Conservation (phyloP, 1,139 yeast species). For the Geotrichum macrosporum region DNA sequence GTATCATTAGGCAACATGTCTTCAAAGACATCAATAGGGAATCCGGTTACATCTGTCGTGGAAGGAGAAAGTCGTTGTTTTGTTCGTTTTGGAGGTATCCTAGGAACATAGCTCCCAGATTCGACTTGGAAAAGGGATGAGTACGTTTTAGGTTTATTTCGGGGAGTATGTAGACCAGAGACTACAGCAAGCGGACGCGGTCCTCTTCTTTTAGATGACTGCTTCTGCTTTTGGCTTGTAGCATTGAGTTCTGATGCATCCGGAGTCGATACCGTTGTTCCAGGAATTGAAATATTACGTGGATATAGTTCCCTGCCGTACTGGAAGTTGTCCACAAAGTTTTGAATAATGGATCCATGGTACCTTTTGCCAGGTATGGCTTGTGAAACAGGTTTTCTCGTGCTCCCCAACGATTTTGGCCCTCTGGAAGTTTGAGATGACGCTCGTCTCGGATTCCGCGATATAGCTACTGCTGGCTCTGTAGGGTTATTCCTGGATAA, state of each 20-base stretch:
- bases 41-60: neutral
- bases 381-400: neutral
- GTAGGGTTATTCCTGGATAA: too few relatives aligned
- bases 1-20: too few relatives aligned
- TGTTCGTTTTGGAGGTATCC: constrained; percentile 4
- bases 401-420: neutral
- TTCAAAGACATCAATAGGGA: constrained; percentile 4
- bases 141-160: constrained; percentile 7
- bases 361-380: constrained; percentile 9
- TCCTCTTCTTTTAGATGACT: neutral
- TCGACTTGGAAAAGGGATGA: constrained; percentile 13
- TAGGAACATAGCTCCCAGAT: constrained; percentile 13
- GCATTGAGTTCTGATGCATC: too few relatives aligned
- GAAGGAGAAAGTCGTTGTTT: neutral
- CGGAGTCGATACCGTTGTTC: too few relatives aligned
- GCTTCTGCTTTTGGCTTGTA: too few relatives aligned
- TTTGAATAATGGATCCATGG: constrained; percentile 9
- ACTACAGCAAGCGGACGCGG: constrained; percentile 17
- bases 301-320: too few relatives aligned
- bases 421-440: neutral
- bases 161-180: constrained; percentile 16
- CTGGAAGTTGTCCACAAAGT: constrained; percentile 11
- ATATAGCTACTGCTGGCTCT: constrained; percentile 5
- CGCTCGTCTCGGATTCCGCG: constrained; percentile 3
- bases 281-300: too few relatives aligned